Conservation (phyloP, 2,329 filamentous ascomycete genomes). For the Ascochyta viciae-villosae region DNA sequence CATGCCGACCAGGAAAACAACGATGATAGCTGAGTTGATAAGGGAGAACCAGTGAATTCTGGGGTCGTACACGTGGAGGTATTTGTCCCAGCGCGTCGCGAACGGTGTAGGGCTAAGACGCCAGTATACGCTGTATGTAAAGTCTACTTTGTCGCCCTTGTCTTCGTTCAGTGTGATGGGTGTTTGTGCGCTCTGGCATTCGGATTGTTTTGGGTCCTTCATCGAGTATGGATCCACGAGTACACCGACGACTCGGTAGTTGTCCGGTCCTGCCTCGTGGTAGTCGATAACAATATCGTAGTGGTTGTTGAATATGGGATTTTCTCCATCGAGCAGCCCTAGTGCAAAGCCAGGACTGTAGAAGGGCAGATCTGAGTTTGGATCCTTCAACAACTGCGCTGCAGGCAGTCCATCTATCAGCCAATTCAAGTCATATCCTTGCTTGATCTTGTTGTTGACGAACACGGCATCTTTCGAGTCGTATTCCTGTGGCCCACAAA, state of each 20-base stretch:
- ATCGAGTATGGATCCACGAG: slow-evolving; percentile 82
- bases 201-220: slow-evolving; percentile 63
- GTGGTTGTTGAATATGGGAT: slow-evolving; percentile 83
- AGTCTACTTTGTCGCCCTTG: slow-evolving; percentile 72
- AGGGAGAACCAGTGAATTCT: slow-evolving; percentile 99
- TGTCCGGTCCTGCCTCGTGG: slow-evolving; percentile 75
- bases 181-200: slow-evolving; percentile 68
- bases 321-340: slow-evolving; percentile 63
- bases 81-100: slow-evolving; percentile 99
- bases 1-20: slow-evolving; percentile 87
- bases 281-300: slow-evolving; percentile 95
- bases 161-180: slow-evolving; percentile 71
- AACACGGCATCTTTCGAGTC: slow-evolving; percentile 74
- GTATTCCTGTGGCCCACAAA: slow-evolving; percentile 74
- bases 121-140: slow-evolving; percentile 95
- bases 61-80: slow-evolving; percentile 94
- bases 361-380: slow-evolving; percentile 77
- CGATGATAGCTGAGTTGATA: slow-evolving; percentile 93
- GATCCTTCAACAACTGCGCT: slow-evolving; percentile 81
- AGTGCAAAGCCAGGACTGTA: slow-evolving; percentile 92
- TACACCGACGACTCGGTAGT: slow-evolving; percentile 90
- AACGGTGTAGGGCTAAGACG: slow-evolving; percentile 82
- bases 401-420: slow-evolving; percentile 93
- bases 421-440: slow-evolving; percentile 95
- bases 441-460: slow-evolving; percentile 79